These are phyloP conservation scores for Middelhovenomyces tepae DNA, from an alignment of 805 yeast genomes.

Conservation along the genomic window DNA sequence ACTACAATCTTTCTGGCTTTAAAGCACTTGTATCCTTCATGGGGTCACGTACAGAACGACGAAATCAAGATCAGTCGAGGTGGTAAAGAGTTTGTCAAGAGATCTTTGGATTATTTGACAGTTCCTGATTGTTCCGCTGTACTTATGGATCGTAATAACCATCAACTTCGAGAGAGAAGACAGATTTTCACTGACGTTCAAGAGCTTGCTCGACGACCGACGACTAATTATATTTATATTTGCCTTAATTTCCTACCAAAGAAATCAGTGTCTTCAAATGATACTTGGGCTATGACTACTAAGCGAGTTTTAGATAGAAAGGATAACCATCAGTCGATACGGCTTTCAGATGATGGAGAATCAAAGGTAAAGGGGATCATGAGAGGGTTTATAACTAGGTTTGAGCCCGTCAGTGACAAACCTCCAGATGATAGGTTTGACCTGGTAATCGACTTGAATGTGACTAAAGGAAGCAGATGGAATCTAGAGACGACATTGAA, in stretches of 20 bases:
- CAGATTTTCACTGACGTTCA: constrained; percentile 51
- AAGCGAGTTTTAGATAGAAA: constrained; percentile 62
- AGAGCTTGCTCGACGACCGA: constrained; percentile 35
- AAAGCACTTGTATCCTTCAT: constrained; percentile 42
- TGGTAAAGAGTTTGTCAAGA: constrained; percentile 15
- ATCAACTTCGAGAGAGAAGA: constrained; percentile 56
- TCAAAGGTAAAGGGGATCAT: constrained; percentile 51
- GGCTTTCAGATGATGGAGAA: constrained; percentile 39
- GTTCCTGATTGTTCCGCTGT: constrained; percentile 44
- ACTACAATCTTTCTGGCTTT: constrained; percentile 71
- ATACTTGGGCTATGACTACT: constrained; percentile 47
- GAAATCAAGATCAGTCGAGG: constrained; percentile 37
- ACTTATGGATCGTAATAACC: constrained; percentile 78
- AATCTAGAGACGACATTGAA: constrained; percentile 41
- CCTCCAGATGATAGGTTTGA: constrained; percentile 66
- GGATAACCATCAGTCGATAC: constrained; percentile 81
- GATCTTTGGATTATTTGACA: constrained; percentile 26
- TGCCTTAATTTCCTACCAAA: constrained; percentile 57
- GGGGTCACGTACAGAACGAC: constrained; percentile 82
- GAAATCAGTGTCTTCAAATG: too few relatives aligned
- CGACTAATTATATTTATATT: constrained; percentile 45
- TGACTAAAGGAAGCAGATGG: constrained; percentile 38
- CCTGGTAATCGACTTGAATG: constrained; percentile 48
- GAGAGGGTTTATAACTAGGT: constrained; percentile 63
- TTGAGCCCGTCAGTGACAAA: constrained; percentile 45